Evolutionary conservation across 352 stramenopile species (phyloP).

Genomic region (Pilasporangium apinafurcum): DNA sequence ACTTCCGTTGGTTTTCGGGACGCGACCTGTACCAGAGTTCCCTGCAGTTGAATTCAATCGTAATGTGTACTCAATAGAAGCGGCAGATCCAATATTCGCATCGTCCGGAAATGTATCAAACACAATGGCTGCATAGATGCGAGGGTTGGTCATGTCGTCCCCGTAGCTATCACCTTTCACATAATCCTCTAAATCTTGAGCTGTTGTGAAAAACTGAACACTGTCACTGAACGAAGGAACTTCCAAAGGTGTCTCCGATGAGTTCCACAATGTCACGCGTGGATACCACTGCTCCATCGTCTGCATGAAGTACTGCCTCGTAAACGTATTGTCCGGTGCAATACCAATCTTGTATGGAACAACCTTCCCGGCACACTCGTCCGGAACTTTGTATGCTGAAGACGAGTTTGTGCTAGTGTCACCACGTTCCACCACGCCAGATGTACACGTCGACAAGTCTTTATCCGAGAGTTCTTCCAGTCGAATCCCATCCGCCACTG

Average conservation of each 20-base stretch:
- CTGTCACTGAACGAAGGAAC: slow-evolving; percentile 51
- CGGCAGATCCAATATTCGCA: slow-evolving; percentile 20
- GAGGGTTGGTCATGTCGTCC: slow-evolving; percentile 29
- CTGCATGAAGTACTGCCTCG: slow-evolving; percentile 43
- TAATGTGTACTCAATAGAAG: slow-evolving; percentile 41
- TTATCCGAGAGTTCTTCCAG: slow-evolving; percentile 21
- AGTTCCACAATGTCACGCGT: slow-evolving; percentile 25
- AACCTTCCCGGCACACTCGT: slow-evolving; percentile 27
- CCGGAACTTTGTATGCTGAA: slow-evolving; percentile 24
- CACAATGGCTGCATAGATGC: slow-evolving; percentile 61
- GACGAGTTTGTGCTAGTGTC: slow-evolving; percentile 22
- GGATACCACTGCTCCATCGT: slow-evolving; percentile 52
- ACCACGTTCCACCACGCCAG: slow-evolving; percentile 20
- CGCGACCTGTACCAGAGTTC: slow-evolving; percentile 4
- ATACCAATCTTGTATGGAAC: slow-evolving; percentile 58
- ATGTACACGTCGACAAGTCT: slow-evolving; percentile 17
- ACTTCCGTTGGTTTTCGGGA: slow-evolving; percentile 17
- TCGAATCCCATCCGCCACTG: no score
- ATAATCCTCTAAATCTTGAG: slow-evolving; percentile 43
- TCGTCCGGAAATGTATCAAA: slow-evolving; percentile 54
- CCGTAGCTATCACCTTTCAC: slow-evolving; percentile 46
- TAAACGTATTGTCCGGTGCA: slow-evolving; percentile 41
- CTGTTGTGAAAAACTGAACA: slow-evolving; percentile 50
- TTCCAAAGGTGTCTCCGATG: slow-evolving; percentile 29
- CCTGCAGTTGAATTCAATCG: slow-evolving; percentile 37